Evolutionary conservation across 148 eudicot species (phyloP).

Genomic region (Chenopodium album): DNA sequence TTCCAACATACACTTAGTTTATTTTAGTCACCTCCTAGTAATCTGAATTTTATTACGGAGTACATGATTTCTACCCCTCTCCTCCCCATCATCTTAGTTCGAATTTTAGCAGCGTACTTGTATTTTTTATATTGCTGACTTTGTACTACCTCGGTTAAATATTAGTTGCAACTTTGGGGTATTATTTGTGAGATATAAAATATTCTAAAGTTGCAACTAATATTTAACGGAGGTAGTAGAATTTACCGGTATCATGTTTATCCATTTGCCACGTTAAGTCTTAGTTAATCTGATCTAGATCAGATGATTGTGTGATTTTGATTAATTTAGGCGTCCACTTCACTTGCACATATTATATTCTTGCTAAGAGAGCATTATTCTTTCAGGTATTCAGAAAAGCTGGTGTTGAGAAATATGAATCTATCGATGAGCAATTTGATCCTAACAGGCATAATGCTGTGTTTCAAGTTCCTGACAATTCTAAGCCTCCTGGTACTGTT

Average conservation of each 20-base stretch:
- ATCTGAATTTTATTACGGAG: not conserved
- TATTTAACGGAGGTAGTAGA: not conserved
- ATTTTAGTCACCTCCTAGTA: not conserved
- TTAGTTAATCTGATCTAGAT: not conserved
- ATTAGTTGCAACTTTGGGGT: too few relatives aligned
- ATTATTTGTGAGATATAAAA: too few relatives aligned
- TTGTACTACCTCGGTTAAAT: too few relatives aligned
- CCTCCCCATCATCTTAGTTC: not conserved
- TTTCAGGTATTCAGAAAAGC: slow-evolving; percentile 75
- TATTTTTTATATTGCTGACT: not conserved
- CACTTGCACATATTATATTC: not conserved
- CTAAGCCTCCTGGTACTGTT: slow-evolving; percentile 75
- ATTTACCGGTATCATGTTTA: not conserved
- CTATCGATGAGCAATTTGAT: slow-evolving; percentile 81
- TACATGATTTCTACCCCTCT: not conserved
- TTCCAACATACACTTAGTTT: not conserved
- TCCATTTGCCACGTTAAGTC: not conserved
- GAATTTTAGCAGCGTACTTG: not conserved
- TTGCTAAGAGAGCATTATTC: slow-evolving; percentile 2
- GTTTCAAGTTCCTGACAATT: slow-evolving; percentile 87
- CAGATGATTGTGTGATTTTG: not conserved
- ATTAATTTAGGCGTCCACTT: not conserved
- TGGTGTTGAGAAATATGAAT: slow-evolving; percentile 79
- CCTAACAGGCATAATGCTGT: slow-evolving; percentile 89
- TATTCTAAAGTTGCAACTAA: too few relatives aligned